A percentile compares a stretch with the other conserved stretches of the same genome.
phyloP scores from a whole-genome alignment of 495 filamentous ascomycete species.

The Poronia punctata region DNA sequence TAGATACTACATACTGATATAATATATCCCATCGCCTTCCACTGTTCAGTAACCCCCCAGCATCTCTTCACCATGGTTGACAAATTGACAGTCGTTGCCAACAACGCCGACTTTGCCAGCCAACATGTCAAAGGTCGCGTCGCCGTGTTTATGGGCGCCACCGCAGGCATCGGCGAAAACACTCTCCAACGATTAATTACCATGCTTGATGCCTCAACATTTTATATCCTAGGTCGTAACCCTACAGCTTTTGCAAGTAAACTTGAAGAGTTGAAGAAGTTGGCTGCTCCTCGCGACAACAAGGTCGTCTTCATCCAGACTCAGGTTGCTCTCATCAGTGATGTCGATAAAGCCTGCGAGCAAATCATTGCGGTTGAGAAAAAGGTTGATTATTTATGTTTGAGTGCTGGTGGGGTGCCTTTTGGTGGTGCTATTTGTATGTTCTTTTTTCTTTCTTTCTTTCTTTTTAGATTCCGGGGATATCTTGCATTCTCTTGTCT shows the following conservation, averaged over 20 bases:
- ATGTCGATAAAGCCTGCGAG: constrained; percentile 9
- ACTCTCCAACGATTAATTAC: constrained; percentile 13
- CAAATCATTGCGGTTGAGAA: constrained; percentile 2
- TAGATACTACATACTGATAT: too few species aligned
- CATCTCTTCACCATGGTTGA: too few species aligned
- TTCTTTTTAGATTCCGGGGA: not conserved
- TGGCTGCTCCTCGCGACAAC: not conserved
- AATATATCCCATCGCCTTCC: too few species aligned
- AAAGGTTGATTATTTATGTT: constrained; percentile 19
- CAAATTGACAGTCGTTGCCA: not conserved
- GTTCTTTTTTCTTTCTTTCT: not conserved
- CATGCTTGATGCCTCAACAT: constrained; percentile 17
- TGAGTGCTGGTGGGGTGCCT: constrained; percentile 15
- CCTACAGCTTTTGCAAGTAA: not conserved
- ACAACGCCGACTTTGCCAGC: constrained; percentile 14
- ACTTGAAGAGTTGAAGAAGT: not conserved
- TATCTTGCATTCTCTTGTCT: too few species aligned
- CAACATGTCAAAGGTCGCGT: constrained; percentile 13
- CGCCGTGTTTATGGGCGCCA: constrained; percentile 22
- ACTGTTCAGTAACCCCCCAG: too few species aligned
- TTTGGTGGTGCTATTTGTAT: constrained; percentile 5
- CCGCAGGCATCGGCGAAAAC: constrained; percentile 19
- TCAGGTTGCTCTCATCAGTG: constrained; percentile 15
- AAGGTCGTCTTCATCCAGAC: constrained; percentile 15
- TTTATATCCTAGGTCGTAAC: constrained; percentile 20